Percentiles rank a stretch among this genome's conserved stretches.
Conservation (phyloP, 2,329 filamentous ascomycete species). For the Aspergillus brasiliensis region DNA sequence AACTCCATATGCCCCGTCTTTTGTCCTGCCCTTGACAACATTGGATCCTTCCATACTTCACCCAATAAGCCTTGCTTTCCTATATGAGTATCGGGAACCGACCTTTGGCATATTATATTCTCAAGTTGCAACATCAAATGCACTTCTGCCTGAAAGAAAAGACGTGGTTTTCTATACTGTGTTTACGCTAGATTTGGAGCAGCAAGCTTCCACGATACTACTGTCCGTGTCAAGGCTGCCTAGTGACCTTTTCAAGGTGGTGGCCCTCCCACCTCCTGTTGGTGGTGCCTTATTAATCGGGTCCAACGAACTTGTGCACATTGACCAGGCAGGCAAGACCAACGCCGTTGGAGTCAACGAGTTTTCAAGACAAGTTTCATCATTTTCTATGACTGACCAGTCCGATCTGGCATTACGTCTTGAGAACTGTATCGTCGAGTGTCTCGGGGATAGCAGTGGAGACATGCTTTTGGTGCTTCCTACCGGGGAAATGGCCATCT, state of each 20-base stretch:
- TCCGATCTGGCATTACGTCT: slow-evolving; percentile 76
- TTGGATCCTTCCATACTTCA: slow-evolving; percentile 85
- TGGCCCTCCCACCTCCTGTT: slow-evolving; percentile 81
- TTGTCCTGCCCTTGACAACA: slow-evolving; percentile 86
- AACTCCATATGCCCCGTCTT: slow-evolving; percentile 84
- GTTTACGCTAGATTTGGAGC: slow-evolving; percentile 90
- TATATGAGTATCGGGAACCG: slow-evolving; percentile 95
- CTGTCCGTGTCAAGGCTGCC: slow-evolving; percentile 83
- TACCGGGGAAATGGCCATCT: slow-evolving; percentile 71
- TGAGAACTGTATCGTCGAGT: slow-evolving; percentile 77
- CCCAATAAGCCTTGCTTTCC: slow-evolving; percentile 86
- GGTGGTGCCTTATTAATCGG: slow-evolving; percentile 87
- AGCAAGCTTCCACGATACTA: slow-evolving; percentile 89
- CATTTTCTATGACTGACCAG: slow-evolving; percentile 84
- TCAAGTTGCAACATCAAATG: slow-evolving; percentile 69
- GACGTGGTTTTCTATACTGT: slow-evolving; percentile 90
- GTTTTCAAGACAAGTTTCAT: slow-evolving; percentile 79
- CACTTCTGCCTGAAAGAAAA: slow-evolving; percentile 72
- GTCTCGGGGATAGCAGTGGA: slow-evolving; percentile 73
- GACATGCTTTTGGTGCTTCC: slow-evolving; percentile 83
- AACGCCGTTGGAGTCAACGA: slow-evolving; percentile 92
- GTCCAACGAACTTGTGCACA: slow-evolving; percentile 86
- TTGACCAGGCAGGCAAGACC: slow-evolving; percentile 92
- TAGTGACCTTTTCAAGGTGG: slow-evolving; percentile 79
- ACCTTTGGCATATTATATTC: slow-evolving; percentile 94